Evolutionary conservation across 768 basidiomycete species (phyloP).

Genomic region (Thelephora ganbajun): DNA sequence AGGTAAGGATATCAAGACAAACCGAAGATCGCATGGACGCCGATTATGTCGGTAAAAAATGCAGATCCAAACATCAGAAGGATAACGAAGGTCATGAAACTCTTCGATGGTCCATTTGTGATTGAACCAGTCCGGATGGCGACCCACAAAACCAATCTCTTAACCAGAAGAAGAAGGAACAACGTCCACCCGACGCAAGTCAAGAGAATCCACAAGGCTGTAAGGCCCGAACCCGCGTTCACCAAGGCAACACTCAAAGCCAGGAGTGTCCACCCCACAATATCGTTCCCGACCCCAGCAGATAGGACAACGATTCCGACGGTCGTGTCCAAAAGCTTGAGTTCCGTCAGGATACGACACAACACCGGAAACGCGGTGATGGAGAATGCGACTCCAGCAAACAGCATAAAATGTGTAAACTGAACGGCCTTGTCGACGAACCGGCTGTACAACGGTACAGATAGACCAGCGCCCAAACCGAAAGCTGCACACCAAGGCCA

Average conservation of each 20-base stretch:
- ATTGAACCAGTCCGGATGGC: slow-evolving; percentile 67
- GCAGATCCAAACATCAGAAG: slow-evolving; percentile 73
- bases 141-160: slow-evolving; percentile 49
- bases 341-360: slow-evolving; percentile 79
- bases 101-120: slow-evolving; percentile 72
- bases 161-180: slow-evolving; percentile 58
- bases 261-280: slow-evolving; percentile 65
- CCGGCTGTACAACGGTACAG: slow-evolving; percentile 54
- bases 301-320: slow-evolving; percentile 90
- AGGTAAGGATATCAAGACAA: slow-evolving; percentile 3
- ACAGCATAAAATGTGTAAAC: slow-evolving; percentile 89
- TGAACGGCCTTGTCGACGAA: slow-evolving; percentile 57
- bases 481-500: neutral
- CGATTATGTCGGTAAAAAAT: slow-evolving; percentile 89
- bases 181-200: slow-evolving; percentile 70
- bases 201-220: slow-evolving; percentile 77
- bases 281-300: slow-evolving; percentile 83
- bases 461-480: slow-evolving; percentile 52
- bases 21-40: slow-evolving; percentile 88
- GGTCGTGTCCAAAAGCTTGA: slow-evolving; percentile 81
- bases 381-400: slow-evolving; percentile 82
- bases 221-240: slow-evolving; percentile 71
- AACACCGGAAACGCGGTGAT: slow-evolving; percentile 82
- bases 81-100: slow-evolving; percentile 81
- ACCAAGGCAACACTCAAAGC: slow-evolving; percentile 88